phyloP scores from a whole-genome alignment of 805 yeast genomes.

The Helenozyma baotianmanensis region DNA sequence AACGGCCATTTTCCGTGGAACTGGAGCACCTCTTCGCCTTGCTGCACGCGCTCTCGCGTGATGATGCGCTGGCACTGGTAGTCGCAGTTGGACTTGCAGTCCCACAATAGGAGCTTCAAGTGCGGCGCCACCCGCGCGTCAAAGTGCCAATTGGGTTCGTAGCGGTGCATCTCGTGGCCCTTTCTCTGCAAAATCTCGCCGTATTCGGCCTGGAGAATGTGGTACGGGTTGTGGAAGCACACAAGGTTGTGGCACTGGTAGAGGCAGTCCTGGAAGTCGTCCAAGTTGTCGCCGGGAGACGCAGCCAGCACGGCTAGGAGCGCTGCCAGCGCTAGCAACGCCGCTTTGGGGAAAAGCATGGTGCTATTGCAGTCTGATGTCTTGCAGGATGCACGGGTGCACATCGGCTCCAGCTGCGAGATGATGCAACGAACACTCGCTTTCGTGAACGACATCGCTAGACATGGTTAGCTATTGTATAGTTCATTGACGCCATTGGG shows the following conservation, averaged over 20 bases:
- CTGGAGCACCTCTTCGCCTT: slow-evolving; percentile 60
- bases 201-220: slow-evolving; percentile 22
- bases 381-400: too few relatives aligned
- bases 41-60: slow-evolving; percentile 48
- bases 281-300: slow-evolving; percentile 61
- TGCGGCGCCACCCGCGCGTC: slow-evolving; percentile 37
- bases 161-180: slow-evolving; percentile 20
- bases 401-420: too few relatives aligned
- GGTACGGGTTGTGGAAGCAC: slow-evolving; percentile 26
- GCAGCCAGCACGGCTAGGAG: slow-evolving; percentile 1
- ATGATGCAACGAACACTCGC: too few relatives aligned
- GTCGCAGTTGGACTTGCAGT: slow-evolving; percentile 66
- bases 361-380: too few relatives aligned
- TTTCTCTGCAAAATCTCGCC: slow-evolving; percentile 13
- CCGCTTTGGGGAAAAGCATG: too few relatives aligned
- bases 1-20: slow-evolving; percentile 99
- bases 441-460: too few relatives aligned
- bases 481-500: too few relatives aligned
- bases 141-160: slow-evolving; percentile 32
- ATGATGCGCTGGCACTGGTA: slow-evolving; percentile 84
- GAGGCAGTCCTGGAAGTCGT: slow-evolving; percentile 52
- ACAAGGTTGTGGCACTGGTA: slow-evolving; percentile 44
- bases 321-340: too few relatives aligned
- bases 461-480: too few relatives aligned
- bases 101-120: slow-evolving; percentile 41